These are phyloP conservation scores for Boletus vinaceobasis DNA, from an alignment of 768 basidiomycete species.

Conservation along the genomic window DNA sequence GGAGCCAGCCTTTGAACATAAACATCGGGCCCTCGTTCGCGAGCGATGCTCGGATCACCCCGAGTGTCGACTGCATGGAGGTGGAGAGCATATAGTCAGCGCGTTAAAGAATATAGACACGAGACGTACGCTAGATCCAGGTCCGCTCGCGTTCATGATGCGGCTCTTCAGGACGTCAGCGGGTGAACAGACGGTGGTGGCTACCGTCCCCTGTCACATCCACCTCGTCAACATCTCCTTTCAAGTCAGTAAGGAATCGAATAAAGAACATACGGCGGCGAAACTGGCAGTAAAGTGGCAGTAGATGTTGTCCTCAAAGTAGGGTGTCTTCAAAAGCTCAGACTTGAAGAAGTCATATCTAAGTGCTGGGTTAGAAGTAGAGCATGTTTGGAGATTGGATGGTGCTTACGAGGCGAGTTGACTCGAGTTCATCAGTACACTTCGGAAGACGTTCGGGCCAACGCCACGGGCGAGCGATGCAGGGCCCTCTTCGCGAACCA, in stretches of 20 bases:
- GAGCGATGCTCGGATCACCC: conserved; percentile 64
- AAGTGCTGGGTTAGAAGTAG: neutral
- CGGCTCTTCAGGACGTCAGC: conserved; percentile 87
- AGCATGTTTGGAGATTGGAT: neutral
- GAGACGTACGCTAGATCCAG: conserved; percentile 64
- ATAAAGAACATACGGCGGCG: conserved; percentile 57
- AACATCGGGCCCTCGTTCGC: conserved; percentile 78
- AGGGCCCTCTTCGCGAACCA: conserved; percentile 83
- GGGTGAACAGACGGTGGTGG: conserved; percentile 85
- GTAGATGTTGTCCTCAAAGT: conserved; percentile 78
- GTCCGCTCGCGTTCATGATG: conserved; percentile 86
- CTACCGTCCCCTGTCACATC: conserved; percentile 69
- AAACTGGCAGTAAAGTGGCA: conserved; percentile 87
- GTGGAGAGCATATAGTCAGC: neutral
- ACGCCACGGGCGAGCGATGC: conserved; percentile 75
- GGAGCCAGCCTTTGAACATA: conserved; percentile 92
- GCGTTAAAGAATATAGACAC: neutral
- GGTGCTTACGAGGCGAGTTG: conserved; percentile 79
- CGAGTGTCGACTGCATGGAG: conserved; percentile 58
- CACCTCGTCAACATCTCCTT: neutral
- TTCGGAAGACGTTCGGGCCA: conserved; percentile 82
- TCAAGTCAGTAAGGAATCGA: neutral
- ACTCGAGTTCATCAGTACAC: conserved; percentile 87
- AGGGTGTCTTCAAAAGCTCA: conserved; percentile 64
- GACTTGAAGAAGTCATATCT: conserved; percentile 93